Evolutionary conservation across 2,329 filamentous ascomycete species (phyloP).

Genomic region (Aureobasidium sp.): DNA sequence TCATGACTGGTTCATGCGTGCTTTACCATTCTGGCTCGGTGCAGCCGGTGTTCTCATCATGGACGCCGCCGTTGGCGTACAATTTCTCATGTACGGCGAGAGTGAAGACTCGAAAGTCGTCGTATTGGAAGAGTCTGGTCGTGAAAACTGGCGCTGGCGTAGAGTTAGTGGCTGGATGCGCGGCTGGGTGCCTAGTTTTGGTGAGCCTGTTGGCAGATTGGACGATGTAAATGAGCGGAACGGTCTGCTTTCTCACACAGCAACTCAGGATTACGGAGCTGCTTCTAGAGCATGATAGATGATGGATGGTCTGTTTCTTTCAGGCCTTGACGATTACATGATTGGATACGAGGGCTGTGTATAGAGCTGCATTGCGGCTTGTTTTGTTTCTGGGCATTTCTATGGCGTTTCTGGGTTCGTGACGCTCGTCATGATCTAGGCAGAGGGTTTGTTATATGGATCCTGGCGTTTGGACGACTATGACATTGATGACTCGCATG

Average conservation of each 20-base stretch:
- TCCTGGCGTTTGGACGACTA: neutral
- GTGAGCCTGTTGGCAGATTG: slow-evolving; percentile 25
- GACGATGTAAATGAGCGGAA: neutral
- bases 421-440: neutral
- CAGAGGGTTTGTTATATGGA: neutral
- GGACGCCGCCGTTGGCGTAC: slow-evolving; percentile 56
- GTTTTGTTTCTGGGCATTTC: neutral
- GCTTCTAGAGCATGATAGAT: neutral
- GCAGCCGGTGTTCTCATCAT: slow-evolving; percentile 57
- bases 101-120: slow-evolving; percentile 44
- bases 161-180: slow-evolving; percentile 59
- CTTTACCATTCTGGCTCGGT: slow-evolving; percentile 59
- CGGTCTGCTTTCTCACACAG: neutral
- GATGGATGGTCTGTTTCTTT: neutral
- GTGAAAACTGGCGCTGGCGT: slow-evolving; percentile 44
- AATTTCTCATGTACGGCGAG: slow-evolving; percentile 56
- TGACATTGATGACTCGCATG: neutral
- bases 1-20: slow-evolving; percentile 50
- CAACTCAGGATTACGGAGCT: neutral
- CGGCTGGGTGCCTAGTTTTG: slow-evolving; percentile 54
- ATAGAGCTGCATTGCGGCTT: neutral
- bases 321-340: neutral
- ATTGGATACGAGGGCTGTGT: neutral
- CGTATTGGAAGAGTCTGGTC: slow-evolving; percentile 39
- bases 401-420: neutral